These are phyloP conservation scores for Trichoderma atroviride DNA, from an alignment of 2,329 filamentous ascomycete species.

Conservation along the genomic window DNA sequence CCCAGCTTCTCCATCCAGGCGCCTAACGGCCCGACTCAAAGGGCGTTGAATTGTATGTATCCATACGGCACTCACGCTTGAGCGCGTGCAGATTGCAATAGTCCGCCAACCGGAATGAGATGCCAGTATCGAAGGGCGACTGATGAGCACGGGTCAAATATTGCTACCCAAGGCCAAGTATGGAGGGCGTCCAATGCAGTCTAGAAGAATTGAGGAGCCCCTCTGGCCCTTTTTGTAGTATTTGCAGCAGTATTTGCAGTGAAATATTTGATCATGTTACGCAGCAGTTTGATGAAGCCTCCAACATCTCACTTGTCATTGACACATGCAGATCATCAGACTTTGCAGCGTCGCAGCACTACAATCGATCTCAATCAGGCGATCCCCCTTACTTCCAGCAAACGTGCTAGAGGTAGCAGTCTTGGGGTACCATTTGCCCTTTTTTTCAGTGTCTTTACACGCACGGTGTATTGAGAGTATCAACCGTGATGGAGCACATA, in stretches of 20 bases:
- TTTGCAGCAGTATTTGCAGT: neutral
- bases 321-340: neutral
- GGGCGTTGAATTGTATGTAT: neutral
- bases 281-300: neutral
- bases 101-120: neutral
- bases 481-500: neutral
- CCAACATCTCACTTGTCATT: neutral
- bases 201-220: neutral
- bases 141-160: neutral
- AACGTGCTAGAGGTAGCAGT: conserved; percentile 6
- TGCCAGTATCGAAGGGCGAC: neutral
- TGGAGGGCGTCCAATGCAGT: neutral
- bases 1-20: neutral
- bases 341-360: conserved; percentile 9
- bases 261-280: neutral
- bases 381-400: conserved; percentile 15
- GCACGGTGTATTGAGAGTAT: neutral
- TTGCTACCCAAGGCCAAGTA: neutral
- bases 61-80: neutral
- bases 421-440: neutral
- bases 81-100: neutral
- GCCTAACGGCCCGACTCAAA: conserved; percentile 12
- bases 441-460: neutral
- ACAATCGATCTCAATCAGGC: conserved; percentile 6
- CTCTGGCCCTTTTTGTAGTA: too few relatives aligned